Base-by-base conservation (phyloP, 768 basidiomycete genomes). In the Mycena sanguinolenta region DNA sequence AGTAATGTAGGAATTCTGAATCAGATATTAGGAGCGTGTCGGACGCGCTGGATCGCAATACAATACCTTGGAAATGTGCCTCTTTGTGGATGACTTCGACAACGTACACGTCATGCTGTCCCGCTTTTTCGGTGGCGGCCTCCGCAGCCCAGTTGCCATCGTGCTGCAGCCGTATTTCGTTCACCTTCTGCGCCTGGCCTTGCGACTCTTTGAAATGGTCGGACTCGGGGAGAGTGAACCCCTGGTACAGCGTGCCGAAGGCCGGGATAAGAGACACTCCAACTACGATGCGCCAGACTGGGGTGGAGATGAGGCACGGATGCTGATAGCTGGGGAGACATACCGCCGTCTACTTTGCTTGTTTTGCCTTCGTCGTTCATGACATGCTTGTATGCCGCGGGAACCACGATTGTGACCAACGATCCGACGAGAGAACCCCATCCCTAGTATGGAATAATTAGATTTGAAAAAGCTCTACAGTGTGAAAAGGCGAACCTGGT, bases 221-320 rank as follows among this genome's bases (percentile, higher is more conserved):
- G 7, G 92, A 88, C 75, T 94, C 92, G 14, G 90, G 88, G 14
- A 94, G 86, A 0, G 90, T 92, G 50, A 95, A 82, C 3, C 93
- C 90, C 75, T 92, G 90, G 77, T 94, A 94, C 19, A 94, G 85
- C 5, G 92, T 93, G 21, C 78, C 91, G 58, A 92, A 90, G 0
- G 91, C 92, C 9, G 94, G 93, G 12, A 95, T 73, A 58, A 94
- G 85, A 21, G 90, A 91, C 14, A 95, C 59, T 21, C 92, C 93
- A 60, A 93, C 79, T 66, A 89, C 83, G 71, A 95, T 92, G 23
- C 93, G 84, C 93, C 93, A 95, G 3, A 89, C 89, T 25, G 54
- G 42, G n/a, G n/a, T n/a, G n/a, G n/a, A n/a, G n/a, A n/a, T 42
- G 30, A 30, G 61, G 30, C 55, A 9, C 9, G 17, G n/a, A 58